Percentiles rank a stretch among this genome's conserved stretches.
Conservation (phyloP, 1,139 yeast species). For the Yamadazyma dushanensis region DNA sequence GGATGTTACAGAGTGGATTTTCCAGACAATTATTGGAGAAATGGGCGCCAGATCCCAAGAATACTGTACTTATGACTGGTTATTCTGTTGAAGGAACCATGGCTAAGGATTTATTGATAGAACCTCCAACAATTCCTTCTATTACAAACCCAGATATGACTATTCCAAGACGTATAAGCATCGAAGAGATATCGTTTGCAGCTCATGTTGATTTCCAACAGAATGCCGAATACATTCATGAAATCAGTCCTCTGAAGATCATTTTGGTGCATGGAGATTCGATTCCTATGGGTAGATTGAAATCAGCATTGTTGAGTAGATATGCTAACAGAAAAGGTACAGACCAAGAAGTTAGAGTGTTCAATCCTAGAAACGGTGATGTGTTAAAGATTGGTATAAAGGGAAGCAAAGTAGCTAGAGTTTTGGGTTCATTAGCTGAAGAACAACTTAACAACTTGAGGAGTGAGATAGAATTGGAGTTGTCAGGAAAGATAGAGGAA, state of each 20-base stretch:
- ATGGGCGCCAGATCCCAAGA: conserved; percentile 97
- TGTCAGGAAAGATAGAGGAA: conserved; percentile 16
- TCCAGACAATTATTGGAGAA: conserved; percentile 87
- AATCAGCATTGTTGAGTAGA: conserved; percentile 87
- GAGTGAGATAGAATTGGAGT: conserved; percentile 26
- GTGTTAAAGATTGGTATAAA: conserved; percentile 74
- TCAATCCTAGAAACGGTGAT: conserved; percentile 90
- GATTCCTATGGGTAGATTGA: conserved; percentile 95
- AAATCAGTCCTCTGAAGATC: conserved; percentile 78
- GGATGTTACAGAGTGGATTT: conserved; percentile 96
- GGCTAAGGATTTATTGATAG: conserved; percentile 87
- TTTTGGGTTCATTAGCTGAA: conserved; percentile 74
- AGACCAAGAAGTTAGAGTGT: conserved; percentile 87
- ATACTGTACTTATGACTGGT: conserved; percentile 87
- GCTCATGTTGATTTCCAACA: conserved; percentile 98
- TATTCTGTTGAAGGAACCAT: conserved; percentile 97
- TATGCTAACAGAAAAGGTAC: conserved; percentile 82
- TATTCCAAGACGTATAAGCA: conserved; percentile 81
- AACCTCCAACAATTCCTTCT: conserved; percentile 87
- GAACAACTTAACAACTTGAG: conserved; percentile 37
- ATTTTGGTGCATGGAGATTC: conserved; percentile 98
- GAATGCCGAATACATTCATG: conserved; percentile 85
- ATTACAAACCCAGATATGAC: conserved; percentile 73
- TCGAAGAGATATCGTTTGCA: conserved; percentile 97
- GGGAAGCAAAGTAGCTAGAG: conserved; percentile 84